phyloP scores from a whole-genome alignment of 169 alveolate species.

The Plasmodium adleri region DNA sequence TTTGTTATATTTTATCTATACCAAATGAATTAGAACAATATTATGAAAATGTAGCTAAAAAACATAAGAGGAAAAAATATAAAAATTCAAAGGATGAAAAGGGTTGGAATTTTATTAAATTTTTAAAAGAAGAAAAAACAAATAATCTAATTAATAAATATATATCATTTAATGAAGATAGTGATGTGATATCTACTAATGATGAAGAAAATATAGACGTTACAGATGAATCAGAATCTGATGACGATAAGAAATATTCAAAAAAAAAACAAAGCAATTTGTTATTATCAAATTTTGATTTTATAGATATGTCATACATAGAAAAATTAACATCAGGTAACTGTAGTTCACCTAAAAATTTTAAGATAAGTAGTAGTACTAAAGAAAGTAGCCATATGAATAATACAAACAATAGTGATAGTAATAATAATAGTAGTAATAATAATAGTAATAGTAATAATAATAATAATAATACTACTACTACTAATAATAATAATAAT shows the following conservation, averaged over 20 bases:
- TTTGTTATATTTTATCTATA: conserved; percentile 51
- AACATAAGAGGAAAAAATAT: conserved; percentile 59
- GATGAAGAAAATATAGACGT: neutral
- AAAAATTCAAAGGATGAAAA: conserved; percentile 60
- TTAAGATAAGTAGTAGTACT: neutral
- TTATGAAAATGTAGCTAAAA: conserved; percentile 43
- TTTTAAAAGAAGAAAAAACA: conserved; percentile 39
- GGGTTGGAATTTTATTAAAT: conserved; percentile 52
- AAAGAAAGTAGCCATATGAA: neutral
- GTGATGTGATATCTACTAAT: neutral
- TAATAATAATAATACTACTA: neutral
- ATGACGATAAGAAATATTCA: conserved; percentile 12
- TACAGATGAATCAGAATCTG: no score
- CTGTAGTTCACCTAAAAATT: neutral
- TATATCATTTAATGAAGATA: conserved; percentile 17
- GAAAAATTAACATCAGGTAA: conserved; percentile 4
- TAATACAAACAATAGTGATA: neutral
- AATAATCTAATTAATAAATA: conserved; percentile 34
- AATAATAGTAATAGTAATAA: neutral
- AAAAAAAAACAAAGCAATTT: conserved; percentile 17
- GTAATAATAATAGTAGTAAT: neutral
- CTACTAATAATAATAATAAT: neutral
- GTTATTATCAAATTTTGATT: conserved; percentile 40
- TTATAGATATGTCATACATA: conserved; percentile 24
- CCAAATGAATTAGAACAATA: conserved; percentile 71